Conservation (phyloP, 129 eudicot genomes). For the Flaveria ramosissima region DNA sequence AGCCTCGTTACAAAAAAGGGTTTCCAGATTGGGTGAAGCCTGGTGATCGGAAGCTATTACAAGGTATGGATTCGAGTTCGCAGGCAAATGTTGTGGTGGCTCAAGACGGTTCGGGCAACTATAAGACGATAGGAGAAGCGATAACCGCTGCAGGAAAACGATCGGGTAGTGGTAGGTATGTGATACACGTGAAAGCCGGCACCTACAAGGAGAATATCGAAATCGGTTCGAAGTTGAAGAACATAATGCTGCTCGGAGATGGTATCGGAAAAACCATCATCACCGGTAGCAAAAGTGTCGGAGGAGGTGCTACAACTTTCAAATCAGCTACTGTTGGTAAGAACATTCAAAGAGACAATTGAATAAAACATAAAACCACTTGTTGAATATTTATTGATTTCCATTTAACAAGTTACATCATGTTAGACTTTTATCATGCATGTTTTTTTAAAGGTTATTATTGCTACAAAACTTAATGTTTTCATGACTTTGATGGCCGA, state of each 20-base stretch:
- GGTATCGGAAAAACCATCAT: constrained; percentile 66
- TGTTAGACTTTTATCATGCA: constrained; percentile 11
- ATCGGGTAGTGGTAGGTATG: constrained; percentile 49
- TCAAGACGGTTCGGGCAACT: constrained; percentile 66
- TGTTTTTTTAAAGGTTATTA: constrained; percentile 15
- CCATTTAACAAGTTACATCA: constrained; percentile 1
- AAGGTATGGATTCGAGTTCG: constrained; percentile 26
- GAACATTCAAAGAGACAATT: constrained; percentile 3
- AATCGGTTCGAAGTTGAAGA: constrained; percentile 42
- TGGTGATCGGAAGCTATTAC: constrained; percentile 53
- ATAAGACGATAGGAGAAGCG: constrained; percentile 50
- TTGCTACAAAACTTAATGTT: too few species aligned
- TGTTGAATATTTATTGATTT: background rate
- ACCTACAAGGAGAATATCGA: constrained; percentile 52
- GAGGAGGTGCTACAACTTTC: constrained; percentile 59
- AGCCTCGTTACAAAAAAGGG: constrained; percentile 34
- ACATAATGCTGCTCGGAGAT: constrained; percentile 63
- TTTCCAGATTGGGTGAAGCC: constrained; percentile 60
- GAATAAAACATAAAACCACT: background rate
- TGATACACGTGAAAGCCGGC: constrained; percentile 55
- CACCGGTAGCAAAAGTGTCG: constrained; percentile 67
- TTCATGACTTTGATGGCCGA: too few species aligned
- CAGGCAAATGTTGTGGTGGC: constrained; percentile 61
- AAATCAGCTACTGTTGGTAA: constrained; percentile 66
- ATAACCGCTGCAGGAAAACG: constrained; percentile 46